Evolutionary conservation across 352 stramenopile genomes (phyloP).

Genomic region (Pythium insidiosum): DNA sequence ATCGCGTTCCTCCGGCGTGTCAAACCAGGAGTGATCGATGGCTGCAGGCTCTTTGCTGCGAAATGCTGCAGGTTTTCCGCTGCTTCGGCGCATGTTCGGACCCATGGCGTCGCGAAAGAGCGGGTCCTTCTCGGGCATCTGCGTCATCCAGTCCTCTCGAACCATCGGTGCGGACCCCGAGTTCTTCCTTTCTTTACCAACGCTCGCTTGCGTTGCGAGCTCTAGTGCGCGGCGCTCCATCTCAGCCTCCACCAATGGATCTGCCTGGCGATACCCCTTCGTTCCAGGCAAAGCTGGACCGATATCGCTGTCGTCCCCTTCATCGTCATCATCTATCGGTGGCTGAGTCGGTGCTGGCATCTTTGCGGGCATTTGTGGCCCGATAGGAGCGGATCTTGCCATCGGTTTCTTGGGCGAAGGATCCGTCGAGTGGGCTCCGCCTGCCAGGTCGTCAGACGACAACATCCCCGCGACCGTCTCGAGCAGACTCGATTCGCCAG

Average conservation of each 20-base stretch:
- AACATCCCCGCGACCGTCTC: conserved; percentile 46
- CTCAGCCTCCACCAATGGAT: conserved; percentile 61
- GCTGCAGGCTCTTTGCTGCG: conserved; percentile 61
- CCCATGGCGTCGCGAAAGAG: conserved; percentile 65
- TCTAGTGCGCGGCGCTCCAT: conserved; percentile 50
- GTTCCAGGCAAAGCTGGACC: conserved; percentile 68
- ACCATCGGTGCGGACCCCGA: not conserved
- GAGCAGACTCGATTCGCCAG: conserved; percentile 24
- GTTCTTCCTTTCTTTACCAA: conserved; percentile 27
- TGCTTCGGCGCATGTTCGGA: conserved; percentile 23
- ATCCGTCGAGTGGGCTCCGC: too few species aligned
- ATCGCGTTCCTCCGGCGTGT: conserved; percentile 71
- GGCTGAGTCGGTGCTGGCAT: conserved; percentile 25
- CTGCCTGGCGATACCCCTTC: conserved; percentile 64
- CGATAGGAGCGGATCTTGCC: too few species aligned
- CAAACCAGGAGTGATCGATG: conserved; percentile 80
- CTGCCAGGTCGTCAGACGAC: too few species aligned
- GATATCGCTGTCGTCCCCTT: conserved; percentile 43
- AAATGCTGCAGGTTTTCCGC: conserved; percentile 55
- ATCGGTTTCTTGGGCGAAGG: too few species aligned
- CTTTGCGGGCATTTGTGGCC: conserved; percentile 58
- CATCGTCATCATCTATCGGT: conserved; percentile 9
- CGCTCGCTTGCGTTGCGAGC: conserved; percentile 64
- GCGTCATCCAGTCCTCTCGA: conserved; percentile 81
- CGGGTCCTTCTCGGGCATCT: conserved; percentile 72